Evolutionary conservation across 2,329 filamentous ascomycete species (phyloP).

Genomic region (Davidsoniella eucalypti): DNA sequence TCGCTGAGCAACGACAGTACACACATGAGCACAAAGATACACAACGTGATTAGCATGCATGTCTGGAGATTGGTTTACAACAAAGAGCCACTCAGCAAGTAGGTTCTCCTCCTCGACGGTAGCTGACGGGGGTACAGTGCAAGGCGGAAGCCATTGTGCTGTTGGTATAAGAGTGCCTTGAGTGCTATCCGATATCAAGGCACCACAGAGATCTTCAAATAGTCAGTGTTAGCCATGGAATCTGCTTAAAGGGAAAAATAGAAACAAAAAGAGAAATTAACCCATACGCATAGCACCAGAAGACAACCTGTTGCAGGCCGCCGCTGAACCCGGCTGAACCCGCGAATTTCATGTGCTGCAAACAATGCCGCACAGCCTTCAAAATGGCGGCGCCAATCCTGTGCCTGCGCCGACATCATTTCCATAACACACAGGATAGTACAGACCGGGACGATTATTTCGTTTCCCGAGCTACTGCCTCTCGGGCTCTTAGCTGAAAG

Average conservation of each 20-base stretch:
- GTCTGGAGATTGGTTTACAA: constrained; percentile 26
- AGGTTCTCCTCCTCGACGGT: no score
- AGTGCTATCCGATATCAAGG: constrained; percentile 35
- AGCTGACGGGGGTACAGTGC: no score
- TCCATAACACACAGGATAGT: constrained; percentile 25
- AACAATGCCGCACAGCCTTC: constrained; percentile 42
- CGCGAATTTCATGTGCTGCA: constrained; percentile 13
- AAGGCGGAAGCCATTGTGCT: constrained; percentile 6
- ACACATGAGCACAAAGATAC: constrained; percentile 35
- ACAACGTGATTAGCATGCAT: constrained; percentile 44
- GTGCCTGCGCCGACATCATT: constrained; percentile 26
- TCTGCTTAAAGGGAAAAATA: constrained; percentile 22
- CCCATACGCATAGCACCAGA: constrained; percentile 4
- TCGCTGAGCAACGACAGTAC: constrained; percentile 32
- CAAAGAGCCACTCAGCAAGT: constrained; percentile 14
- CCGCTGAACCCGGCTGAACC: neutral
- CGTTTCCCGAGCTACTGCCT: constrained; percentile 13
- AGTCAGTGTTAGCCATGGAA: constrained; percentile 27
- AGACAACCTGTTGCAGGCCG: neutral
- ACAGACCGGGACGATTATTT: constrained; percentile 23
- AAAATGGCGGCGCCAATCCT: constrained; percentile 38
- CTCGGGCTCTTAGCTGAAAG: constrained; percentile 15
- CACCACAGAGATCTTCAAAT: constrained; percentile 14
- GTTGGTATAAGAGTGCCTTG: constrained; percentile 33
- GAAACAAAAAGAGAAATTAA: constrained; percentile 12